Evolutionary conservation across 192 early-diverging fungal species (phyloP), one percentile per base, ranked within the genome.

Genomic region (Geranomyces michiganensis): DNA sequence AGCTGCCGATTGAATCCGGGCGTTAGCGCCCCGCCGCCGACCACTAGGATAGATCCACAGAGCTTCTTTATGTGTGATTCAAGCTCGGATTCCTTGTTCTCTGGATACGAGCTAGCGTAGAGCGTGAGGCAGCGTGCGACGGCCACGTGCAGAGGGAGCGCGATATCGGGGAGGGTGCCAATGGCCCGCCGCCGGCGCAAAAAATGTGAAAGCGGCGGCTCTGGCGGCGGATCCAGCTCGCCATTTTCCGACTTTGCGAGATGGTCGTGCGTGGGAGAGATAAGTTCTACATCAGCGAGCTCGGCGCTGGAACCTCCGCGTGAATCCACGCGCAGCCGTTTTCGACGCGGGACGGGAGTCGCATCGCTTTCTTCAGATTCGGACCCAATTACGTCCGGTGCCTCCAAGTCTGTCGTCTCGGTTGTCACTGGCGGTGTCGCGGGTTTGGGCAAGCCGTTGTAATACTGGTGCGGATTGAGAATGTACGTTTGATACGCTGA

Each of bases 11-110:
- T 81, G 59, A 96, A 88, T 3, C 88, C 89, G 1, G 85, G 78
- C 41, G 92, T 84, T 72, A 89, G 84, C 10, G 87, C 88, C 24
- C 93, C 93, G 32, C 93, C 93, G 9, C 94, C 94, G 15, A 94
- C 91, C n/a, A 96, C 59, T 29, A 96, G 84, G 30, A 96, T 90
- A 22, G 86, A 89, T 1, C 84, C 81, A 77, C 89, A 92, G 41
- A 93, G 77, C 66, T 91, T 91, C 32, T 85, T 85, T 26, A 88
- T 79, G 13, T 90, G 84, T 48, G 92, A 90, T 43, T 92, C 87
- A 0, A 89, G 84, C 5, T 90, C 87, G 46, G 41, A 30, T 10
- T 70, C 71, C 31, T 64, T 51, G 8, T 29, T 5, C 0, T 65
- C 58, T 17, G 74, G 27, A 33, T 61, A 48, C 17, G 47, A 19